These are phyloP conservation scores for Closterium sp. DNA, from an alignment of 139 green algal genomes.

Conservation along the genomic window DNA sequence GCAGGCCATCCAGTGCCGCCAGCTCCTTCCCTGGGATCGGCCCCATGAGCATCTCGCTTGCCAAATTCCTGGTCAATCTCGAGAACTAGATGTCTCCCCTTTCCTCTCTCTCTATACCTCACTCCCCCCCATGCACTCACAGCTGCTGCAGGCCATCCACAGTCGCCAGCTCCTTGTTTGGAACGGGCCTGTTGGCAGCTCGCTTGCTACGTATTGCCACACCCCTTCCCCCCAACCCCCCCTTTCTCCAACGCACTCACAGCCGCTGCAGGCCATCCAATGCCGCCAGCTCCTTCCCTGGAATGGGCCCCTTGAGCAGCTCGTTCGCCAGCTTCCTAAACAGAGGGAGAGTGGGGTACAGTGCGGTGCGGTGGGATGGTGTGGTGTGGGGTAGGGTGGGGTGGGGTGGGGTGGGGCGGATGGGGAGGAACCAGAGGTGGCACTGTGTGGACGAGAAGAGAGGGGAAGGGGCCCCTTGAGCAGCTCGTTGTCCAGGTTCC, in stretches of 20 bases:
- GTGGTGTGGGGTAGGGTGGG: neutral
- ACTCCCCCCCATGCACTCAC: neutral
- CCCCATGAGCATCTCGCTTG: too few species aligned
- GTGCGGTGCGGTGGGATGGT: neutral
- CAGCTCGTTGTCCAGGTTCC: too few species aligned
- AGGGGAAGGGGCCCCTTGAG: neutral
- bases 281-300: neutral
- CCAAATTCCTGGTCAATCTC: too few species aligned
- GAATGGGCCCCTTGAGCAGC: neutral
- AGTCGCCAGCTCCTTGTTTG: neutral
- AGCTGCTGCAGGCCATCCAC: neutral
- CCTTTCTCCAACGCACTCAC: too few species aligned
- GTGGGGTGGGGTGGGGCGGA: neutral
- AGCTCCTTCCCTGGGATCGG: too few species aligned
- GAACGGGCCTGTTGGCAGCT: neutral
- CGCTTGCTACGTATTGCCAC: neutral
- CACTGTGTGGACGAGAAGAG: too few species aligned
- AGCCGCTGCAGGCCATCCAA: neutral
- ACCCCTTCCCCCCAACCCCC: neutral
- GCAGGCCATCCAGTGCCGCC: too few species aligned
- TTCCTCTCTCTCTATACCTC: too few species aligned
- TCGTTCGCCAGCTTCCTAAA: too few species aligned
- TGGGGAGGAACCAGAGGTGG: neutral
- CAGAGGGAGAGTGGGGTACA: too few species aligned
- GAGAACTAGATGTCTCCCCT: too few species aligned